Conservation (phyloP, 805 yeast genomes). For the Lipomyces starkeyi region DNA sequence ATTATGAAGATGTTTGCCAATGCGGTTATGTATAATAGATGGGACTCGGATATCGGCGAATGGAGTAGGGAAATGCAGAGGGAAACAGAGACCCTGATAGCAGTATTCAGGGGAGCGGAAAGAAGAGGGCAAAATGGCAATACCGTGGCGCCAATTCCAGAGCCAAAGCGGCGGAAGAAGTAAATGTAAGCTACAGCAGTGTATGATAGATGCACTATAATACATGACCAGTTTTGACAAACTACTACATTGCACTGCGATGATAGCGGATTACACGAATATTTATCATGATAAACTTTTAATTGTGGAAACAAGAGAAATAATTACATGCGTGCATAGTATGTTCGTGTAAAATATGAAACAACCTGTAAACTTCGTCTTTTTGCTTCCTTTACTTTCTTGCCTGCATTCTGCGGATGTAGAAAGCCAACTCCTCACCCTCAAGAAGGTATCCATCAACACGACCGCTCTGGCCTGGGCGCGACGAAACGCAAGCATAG, state of each 20-base stretch:
- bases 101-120: slow-evolving; percentile 61
- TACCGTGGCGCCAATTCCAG: slow-evolving; percentile 13
- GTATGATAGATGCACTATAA: neutral
- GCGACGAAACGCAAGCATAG: slow-evolving; percentile 97
- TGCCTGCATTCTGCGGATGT: slow-evolving; percentile 99
- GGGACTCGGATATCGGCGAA: slow-evolving; percentile 63
- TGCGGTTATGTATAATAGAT: slow-evolving; percentile 79
- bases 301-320: slow-evolving; percentile 12
- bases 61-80: slow-evolving; percentile 74
- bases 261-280: neutral
- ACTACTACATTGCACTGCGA: neutral
- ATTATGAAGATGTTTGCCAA: slow-evolving; percentile 80
- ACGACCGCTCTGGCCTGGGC: slow-evolving; percentile 99
- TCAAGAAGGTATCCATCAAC: slow-evolving; percentile 99
- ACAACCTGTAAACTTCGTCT: slow-evolving; percentile 12
- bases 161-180: slow-evolving; percentile 32
- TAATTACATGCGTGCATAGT: slow-evolving; percentile 37
- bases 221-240: neutral
- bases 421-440: slow-evolving; percentile 99
- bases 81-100: slow-evolving; percentile 60
- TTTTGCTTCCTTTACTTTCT: slow-evolving; percentile 75
- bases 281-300: slow-evolving; percentile 23
- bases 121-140: slow-evolving; percentile 25
- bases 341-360: slow-evolving; percentile 18
- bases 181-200: neutral